Evolutionary conservation across 106 monocot genomes (phyloP).

Genomic region (Dendrobium chrysotoxum): DNA sequence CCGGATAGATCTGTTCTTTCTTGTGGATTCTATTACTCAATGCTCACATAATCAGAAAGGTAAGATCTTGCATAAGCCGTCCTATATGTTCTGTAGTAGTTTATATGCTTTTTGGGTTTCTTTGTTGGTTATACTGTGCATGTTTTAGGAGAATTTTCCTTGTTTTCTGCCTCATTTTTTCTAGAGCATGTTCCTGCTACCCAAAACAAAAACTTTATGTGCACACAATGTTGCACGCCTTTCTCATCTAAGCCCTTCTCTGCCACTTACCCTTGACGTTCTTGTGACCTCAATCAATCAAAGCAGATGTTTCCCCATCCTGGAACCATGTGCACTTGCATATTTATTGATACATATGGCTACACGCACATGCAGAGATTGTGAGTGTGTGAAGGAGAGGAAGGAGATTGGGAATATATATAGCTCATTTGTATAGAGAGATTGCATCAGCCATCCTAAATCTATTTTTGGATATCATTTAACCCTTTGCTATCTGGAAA

Average conservation of each 20-base stretch:
- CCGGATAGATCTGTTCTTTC: constrained; percentile 84
- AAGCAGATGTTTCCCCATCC: neutral
- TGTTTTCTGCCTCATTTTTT: neutral
- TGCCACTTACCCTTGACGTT: too few species aligned
- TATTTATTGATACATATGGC: neutral
- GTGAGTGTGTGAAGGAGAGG: neutral
- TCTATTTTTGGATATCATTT: neutral
- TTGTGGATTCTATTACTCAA: constrained; percentile 96
- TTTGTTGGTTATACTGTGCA: neutral
- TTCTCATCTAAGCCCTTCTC: too few species aligned
- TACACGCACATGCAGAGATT: neutral
- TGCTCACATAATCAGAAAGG: constrained; percentile 93
- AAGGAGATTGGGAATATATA: neutral
- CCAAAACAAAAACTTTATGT: too few species aligned
- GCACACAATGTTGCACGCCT: too few species aligned
- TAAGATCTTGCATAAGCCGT: constrained; percentile 12
- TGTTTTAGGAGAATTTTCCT: neutral
- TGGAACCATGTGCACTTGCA: neutral
- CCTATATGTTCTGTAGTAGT: neutral
- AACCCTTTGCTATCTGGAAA: neutral
- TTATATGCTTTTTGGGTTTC: neutral
- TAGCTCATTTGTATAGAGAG: neutral
- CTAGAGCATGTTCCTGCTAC: too few species aligned
- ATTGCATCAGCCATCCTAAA: neutral
- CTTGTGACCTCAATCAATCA: neutral